Evolutionary conservation across 1,284 basidiomycete species (phyloP).

Genomic region (Boletus subluridellus): DNA sequence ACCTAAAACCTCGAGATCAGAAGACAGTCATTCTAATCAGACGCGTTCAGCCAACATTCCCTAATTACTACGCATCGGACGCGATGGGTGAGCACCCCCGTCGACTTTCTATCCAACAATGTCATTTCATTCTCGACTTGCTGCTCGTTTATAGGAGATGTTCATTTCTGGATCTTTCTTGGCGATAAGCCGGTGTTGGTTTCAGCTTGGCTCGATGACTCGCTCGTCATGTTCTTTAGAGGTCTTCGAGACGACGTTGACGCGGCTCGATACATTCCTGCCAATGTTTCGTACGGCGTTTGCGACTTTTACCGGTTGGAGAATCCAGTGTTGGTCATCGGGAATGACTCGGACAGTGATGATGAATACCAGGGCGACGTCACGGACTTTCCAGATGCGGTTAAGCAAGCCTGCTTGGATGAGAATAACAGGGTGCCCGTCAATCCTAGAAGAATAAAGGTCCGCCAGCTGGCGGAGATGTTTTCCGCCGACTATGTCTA

Average conservation of each 20-base stretch:
- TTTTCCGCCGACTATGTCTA: background rate
- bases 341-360: background rate
- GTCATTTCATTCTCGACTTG: background rate
- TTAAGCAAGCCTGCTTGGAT: background rate
- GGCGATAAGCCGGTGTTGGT: background rate
- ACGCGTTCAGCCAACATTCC: too few relatives aligned
- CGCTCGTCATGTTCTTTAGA: background rate
- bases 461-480: background rate
- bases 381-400: background rate
- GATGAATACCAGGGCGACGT: rapidly evolving
- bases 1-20: too few relatives aligned
- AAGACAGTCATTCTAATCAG: too few relatives aligned
- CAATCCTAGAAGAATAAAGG: background rate
- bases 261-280: background rate
- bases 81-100: background rate
- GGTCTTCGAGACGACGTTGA: background rate
- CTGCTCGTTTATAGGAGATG: background rate
- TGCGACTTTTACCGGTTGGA: background rate
- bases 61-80: background rate
- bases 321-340: background rate
- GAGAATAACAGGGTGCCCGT: background rate
- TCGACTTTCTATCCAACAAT: background rate
- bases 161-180: background rate
- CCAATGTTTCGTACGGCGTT: background rate
- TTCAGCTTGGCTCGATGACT: background rate